These are phyloP conservation scores for Lasiosphaeris hirsuta DNA, from an alignment of 495 filamentous ascomycete species.

Conservation along the genomic window DNA sequence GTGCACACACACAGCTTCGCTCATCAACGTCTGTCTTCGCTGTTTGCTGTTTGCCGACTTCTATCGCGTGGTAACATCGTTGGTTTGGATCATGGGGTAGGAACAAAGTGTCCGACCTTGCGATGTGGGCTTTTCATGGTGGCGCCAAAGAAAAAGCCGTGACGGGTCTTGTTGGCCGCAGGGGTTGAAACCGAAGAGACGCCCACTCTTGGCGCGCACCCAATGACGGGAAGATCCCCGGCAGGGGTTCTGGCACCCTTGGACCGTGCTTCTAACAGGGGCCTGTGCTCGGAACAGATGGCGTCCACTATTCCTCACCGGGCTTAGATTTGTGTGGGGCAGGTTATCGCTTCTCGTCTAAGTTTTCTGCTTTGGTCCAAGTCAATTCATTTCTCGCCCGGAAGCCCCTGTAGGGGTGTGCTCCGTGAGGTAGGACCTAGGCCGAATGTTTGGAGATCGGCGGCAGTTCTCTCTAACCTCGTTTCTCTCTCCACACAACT, in stretches of 20 bases:
- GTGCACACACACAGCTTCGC: no score
- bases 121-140: no score
- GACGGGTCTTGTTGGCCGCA: neutral
- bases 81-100: no score
- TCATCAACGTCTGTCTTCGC: no score
- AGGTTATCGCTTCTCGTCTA: neutral
- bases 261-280: slow-evolving; percentile 1
- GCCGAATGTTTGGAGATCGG: neutral
- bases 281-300: neutral
- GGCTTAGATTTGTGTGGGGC: slow-evolving; percentile 1
- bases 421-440: neutral
- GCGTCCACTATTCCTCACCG: slow-evolving; percentile 3
- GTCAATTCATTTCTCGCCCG: neutral
- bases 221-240: slow-evolving; percentile 12
- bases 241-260: neutral
- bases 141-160: no score
- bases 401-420: neutral
- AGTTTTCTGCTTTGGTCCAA: slow-evolving; percentile 7
- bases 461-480: neutral
- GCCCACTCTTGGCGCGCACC: neutral
- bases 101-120: no score
- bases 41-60: no score
- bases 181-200: neutral
- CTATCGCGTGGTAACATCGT: no score
- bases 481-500: neutral